Base-by-base conservation (phyloP, 257 asterid species). In the Pogostemon cablin region DNA sequence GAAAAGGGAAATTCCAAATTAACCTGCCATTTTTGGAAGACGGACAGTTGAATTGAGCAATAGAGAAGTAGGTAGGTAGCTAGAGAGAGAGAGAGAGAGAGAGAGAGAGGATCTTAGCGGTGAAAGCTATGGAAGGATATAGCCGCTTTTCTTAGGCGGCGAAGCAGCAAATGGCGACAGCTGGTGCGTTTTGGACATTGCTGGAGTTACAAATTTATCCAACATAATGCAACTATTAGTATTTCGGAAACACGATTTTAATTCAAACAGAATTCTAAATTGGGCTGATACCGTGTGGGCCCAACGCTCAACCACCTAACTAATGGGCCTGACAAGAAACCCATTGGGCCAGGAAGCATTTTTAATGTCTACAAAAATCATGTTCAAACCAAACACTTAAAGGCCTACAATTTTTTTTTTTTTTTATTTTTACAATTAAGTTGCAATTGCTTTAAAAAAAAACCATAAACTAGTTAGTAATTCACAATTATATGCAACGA, bases 21-120 rank as follows among this genome's bases (percentile, higher is more conserved):
- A 63, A 81, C 86, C 86, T 63, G 86, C 86, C 86, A 81, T 81
- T 68, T 56, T 60, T 38, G 75, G 44, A 72, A 50, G 49, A 10
- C 38, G 54, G 32, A 37, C 72, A 43, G 72, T 72, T 50, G 72
- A 65, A 73, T 70, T 43, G 72, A 69, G 71, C 48, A 20, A 54
- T 7, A 54, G 3, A 47, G 53, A 52, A 39, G 62, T 6, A n/a
- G 67, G 61, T n/a, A 2, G 32, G 32, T 25, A 25, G 32, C 32
- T 25, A 20, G 69, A 46, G 72, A 72, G 20, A 8, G 72, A 57
- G 40, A 44, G 75, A 69, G 69, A 46, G 72, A 72, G 34, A 3
- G 64, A 48, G 49, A 43, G 77, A 72, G 77, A 66, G 67, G 75
- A 78, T 35, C 43, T 66, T 39, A 55, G 80, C 70, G 76, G 35